Conservation (phyloP, 2,329 filamentous ascomycete genomes). For the Hymenotorrendiella dingleyae region DNA sequence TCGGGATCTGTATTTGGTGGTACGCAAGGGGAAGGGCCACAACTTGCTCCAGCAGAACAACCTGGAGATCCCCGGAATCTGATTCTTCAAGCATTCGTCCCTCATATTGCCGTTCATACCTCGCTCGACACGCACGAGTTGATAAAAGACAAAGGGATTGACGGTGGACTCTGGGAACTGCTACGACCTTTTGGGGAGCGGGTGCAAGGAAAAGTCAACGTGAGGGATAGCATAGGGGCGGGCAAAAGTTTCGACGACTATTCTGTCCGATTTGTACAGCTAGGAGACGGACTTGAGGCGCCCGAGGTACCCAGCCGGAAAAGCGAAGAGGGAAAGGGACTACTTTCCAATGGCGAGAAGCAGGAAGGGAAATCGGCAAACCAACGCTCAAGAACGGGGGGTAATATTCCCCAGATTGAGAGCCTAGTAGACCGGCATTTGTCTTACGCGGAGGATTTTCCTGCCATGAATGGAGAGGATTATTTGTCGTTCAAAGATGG, state of each 20-base stretch:
- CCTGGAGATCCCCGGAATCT: slow-evolving; percentile 51
- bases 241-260: slow-evolving; percentile 85
- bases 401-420: slow-evolving; percentile 65
- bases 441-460: slow-evolving; percentile 58
- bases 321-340: slow-evolving; percentile 23
- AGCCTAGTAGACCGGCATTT: slow-evolving; percentile 75
- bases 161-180: slow-evolving; percentile 75
- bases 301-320: slow-evolving; percentile 38
- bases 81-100: slow-evolving; percentile 80
- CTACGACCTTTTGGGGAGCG: slow-evolving; percentile 86
- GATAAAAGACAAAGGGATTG: slow-evolving; percentile 76
- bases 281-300: slow-evolving; percentile 53
- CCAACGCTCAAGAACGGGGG: slow-evolving; percentile 32
- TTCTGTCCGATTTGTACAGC: slow-evolving; percentile 74
- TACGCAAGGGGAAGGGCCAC: slow-evolving; percentile 28
- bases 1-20: slow-evolving; percentile 53
- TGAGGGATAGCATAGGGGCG: slow-evolving; percentile 82
- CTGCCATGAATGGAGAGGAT: slow-evolving; percentile 25
- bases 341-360: slow-evolving; percentile 18
- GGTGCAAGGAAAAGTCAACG: slow-evolving; percentile 79
- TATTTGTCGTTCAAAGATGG: slow-evolving; percentile 34
- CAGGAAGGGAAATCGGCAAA: slow-evolving; percentile 10
- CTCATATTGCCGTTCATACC: slow-evolving; percentile 81
- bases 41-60: slow-evolving; percentile 17
- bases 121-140: slow-evolving; percentile 81